Evolutionary conservation across 139 green algal species (phyloP).

Genomic region (Volvox africanus): DNA sequence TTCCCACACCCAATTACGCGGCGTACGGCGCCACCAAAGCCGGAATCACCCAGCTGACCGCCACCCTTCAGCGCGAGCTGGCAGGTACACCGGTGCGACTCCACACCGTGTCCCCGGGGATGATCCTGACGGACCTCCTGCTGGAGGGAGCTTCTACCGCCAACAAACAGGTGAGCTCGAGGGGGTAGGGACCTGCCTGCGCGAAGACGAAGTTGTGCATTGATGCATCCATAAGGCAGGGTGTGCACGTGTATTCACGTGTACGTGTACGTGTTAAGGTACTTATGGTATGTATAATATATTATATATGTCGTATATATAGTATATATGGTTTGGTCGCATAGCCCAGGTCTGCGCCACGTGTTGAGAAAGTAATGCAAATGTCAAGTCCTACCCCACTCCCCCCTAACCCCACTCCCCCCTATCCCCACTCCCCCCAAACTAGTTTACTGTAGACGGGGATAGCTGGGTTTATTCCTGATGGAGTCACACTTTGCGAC

Average conservation of each 20-base stretch:
- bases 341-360: no score
- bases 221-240: no score
- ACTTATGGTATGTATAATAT: no score
- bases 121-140: conserved; percentile 94
- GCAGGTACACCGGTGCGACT: conserved; percentile 54
- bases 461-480: no score
- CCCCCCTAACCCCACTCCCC: neutral
- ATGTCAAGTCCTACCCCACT: neutral
- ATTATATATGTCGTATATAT: no score
- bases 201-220: no score
- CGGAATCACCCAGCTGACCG: conserved; percentile 80
- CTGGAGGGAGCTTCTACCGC: conserved; percentile 75
- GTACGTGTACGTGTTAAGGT: no score
- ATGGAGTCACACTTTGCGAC: no score
- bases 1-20: conserved; percentile 84
- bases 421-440: neutral
- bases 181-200: no score
- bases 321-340: no score
- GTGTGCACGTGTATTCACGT: neutral
- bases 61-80: conserved; percentile 63
- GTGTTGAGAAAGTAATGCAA: no score
- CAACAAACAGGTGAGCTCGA: conserved; percentile 72
- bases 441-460: neutral
- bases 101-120: conserved; percentile 85
- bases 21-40: conserved; percentile 85